Base-by-base conservation (phyloP, 768 basidiomycete genomes). In the Asterophora lycoperdoides region DNA sequence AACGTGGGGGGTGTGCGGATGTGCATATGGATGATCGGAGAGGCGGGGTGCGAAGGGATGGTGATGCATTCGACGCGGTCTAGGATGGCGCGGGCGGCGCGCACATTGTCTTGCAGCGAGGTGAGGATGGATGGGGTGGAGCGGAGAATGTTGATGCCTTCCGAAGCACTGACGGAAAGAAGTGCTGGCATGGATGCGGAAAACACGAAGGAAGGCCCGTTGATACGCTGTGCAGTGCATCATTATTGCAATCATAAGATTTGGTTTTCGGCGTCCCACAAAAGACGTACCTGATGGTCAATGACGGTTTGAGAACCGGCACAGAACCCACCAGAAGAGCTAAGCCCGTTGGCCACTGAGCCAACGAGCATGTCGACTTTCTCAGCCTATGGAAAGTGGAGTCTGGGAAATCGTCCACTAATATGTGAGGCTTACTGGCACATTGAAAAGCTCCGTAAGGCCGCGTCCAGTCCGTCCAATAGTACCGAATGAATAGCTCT, bases 311-410 rank as follows among this genome's bases (percentile, higher is more conserved):
- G 67, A 1, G 89, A 86, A 19, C 96, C 96, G 3, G 92, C 92
- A 60, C 95, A 98, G 78, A 98, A 99, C 1, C 96, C 96, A 41
- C 95, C 96, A 1, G 78, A 76, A 1, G 94, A 81, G 51, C 80
- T 81, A 15, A 98, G 78, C 11, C 88, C 87, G 32, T 78, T 92
- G 0, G 93, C 86, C 51, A 91, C 78, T 19, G 91, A 94, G 3
- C 93, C 95, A 2, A 95, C 74, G n/a, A 97, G 75, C 78, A 98
- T 93, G 67, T 99, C 96, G 13, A 98, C 84, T 60, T 93, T 90
- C 6, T 79, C 69, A 0, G 93, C 90, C 88, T 92, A 47, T 1
- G 36, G 15, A n/a, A 30, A 19, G 7, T 4, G 46, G 19, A 14
- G 23, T 48, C 26, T 44, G 29, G 5, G 29, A n/a, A 14, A 19